Base-by-base conservation (phyloP, 108 stramenopile genomes). In the Cyclotella baltica region DNA sequence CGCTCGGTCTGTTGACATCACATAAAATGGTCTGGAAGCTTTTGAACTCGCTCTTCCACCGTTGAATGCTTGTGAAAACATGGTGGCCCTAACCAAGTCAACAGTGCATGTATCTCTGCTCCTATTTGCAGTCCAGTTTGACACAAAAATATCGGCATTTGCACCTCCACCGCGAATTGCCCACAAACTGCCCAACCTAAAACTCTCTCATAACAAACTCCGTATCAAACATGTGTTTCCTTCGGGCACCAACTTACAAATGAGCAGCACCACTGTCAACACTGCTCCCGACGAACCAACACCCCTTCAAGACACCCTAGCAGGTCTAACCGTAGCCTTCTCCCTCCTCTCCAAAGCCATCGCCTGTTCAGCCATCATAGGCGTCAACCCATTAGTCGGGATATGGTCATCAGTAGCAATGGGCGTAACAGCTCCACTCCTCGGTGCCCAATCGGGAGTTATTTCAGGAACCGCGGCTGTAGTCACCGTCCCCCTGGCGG, bases 261-360 rank as follows among this genome's bases (percentile, higher is more conserved):
- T 52, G 51, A n/a, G 51, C 51, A 10, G 51, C 19, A n/a, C 51
- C 4, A 52, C 18, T 52, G 51, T n/a, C 51, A n/a, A n/a, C n/a
- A 52, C 10, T n/a, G 51, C 33, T 38, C 0, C 11, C 25, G 11
- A 15, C 23, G 23, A 71, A 8, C 36, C 70, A n/a, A 55, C 55
- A 23, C 59, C 46, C 0, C 23, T 76, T 6, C 67, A 69, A 62
- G 81, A 81, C 28, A 15, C 69, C 23, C 59, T 81, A 27, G 75
- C 81, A n/a, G 81, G 81, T n/a, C 48, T 81, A 16, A 81, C 70
- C 10, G 81, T 81, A 20, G 81, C 81, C 13, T 81, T 81, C 75
- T 76, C 75, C 10, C 48, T 81, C 15, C 70, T 81, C 0, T 68
- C 75, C 5, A 81, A 81, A 58, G 75, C 81, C 13, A 71, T 81